A percentile compares a stretch with the other conserved stretches of the same genome.
Conservation (phyloP, 768 basidiomycete species). For the Artomyces pyxidatus region DNA sequence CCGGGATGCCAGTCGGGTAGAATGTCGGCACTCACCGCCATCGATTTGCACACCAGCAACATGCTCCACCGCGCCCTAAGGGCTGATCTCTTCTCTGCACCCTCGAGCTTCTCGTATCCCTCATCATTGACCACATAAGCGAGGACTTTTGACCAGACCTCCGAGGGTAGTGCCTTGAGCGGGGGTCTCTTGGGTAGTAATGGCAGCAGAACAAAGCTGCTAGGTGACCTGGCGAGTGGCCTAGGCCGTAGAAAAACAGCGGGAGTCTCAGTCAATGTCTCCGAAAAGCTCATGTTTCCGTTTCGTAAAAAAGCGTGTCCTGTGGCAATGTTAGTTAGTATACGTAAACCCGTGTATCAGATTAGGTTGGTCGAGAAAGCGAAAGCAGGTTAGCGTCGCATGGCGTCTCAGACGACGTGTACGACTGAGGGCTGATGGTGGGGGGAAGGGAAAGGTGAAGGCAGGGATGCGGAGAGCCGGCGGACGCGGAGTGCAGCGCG, state of each 20-base stretch:
- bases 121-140: conserved; percentile 23
- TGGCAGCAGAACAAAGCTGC: conserved; percentile 58
- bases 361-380: background rate
- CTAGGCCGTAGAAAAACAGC: conserved; percentile 53
- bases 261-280: conserved; percentile 3
- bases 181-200: conserved; percentile 50
- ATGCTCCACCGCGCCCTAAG: conserved; percentile 17
- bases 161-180: conserved; percentile 51
- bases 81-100: conserved; percentile 3
- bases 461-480: too few species aligned
- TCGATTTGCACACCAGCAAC: conserved; percentile 13
- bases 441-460: background rate
- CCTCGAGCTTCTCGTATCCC: conserved; percentile 1
- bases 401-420: background rate
- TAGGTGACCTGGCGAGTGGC: conserved; percentile 51
- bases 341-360: background rate
- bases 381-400: background rate
- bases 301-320: background rate
- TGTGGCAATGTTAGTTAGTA: background rate
- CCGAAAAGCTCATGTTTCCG: conserved; percentile 4
- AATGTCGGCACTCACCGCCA: conserved; percentile 11
- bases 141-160: conserved; percentile 66
- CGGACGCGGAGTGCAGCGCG: too few species aligned
- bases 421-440: background rate
- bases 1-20: background rate